Evolutionary conservation across 805 yeast genomes (phyloP), one percentile per base, ranked within the genome.

Genomic region (Vanderwaltozyma polyspora): DNA sequence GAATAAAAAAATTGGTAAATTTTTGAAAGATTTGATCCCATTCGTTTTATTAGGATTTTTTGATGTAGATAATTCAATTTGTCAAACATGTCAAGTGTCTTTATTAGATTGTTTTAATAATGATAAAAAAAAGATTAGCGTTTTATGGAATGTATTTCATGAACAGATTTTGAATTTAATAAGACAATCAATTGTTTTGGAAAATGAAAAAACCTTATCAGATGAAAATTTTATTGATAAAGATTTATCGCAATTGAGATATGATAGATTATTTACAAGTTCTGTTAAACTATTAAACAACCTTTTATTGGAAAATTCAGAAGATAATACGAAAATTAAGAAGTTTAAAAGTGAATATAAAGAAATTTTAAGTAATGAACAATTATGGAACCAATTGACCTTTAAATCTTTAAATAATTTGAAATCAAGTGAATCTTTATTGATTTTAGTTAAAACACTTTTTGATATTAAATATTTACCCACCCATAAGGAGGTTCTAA

Each of bases 21-120:
- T 78, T 52, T 62, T 89, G 41, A 76, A 74, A 39, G 79, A 80
- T 43, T 67, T 81, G 0, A 64, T 84, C 6, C 91, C 94, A 0
- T 59, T 79, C 1, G 74, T 94, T 76, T 47, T 87, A 5, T 64
- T 74, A 19, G 94, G 94, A 0, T 48, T 68, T 2, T 79, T 66
- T 49, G 97, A 89, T 46, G 49, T 67, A 2, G 96, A 87, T 43
- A 54, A 74, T 29, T 40, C 67, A 2, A 89, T 80, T 0, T 60
- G 79, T 0, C 60, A 56, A 21, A 55, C 74, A 0, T 71, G 85
- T 12, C 46, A 48, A 14, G 54, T 60, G 9, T 62, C 72, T 9
- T 52, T 86, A 21, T 52, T 61, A 13, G 47, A 50, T 4, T 69
- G 82, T 6, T 85, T 89, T 52, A 64, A 69, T 4, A 66, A 71